Conservation (phyloP, 805 yeast genomes). For the Teunomyces cretensis region DNA sequence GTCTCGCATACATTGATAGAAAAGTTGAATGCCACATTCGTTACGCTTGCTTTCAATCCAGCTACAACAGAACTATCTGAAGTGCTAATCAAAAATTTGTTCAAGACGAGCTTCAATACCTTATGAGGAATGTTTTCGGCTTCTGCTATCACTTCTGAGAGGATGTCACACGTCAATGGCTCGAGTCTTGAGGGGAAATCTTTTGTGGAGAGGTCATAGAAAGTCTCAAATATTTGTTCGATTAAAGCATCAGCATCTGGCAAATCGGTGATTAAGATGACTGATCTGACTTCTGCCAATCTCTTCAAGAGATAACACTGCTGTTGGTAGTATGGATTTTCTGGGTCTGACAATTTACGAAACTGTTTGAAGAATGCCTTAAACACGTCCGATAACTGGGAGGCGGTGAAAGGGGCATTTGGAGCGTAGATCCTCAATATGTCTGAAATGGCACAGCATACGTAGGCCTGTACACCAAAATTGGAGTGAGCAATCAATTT, state of each 20-base stretch:
- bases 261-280: constrained; percentile 72
- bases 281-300: constrained; percentile 72
- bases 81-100: constrained; percentile 48
- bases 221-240: constrained; percentile 54
- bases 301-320: constrained; percentile 64
- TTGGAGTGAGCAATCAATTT: constrained; percentile 64
- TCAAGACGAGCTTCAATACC: constrained; percentile 62
- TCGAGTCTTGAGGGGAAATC: constrained; percentile 55
- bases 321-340: constrained; percentile 61
- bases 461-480: constrained; percentile 64
- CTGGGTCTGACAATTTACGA: constrained; percentile 50
- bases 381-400: constrained; percentile 64
- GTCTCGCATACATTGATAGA: constrained; percentile 66
- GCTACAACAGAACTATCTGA: constrained; percentile 19
- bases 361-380: constrained; percentile 65
- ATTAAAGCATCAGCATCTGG: constrained; percentile 59
- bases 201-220: constrained; percentile 52
- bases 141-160: constrained; percentile 74
- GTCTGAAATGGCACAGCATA: constrained; percentile 75
- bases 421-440: constrained; percentile 80
- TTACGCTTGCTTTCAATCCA: constrained; percentile 12
- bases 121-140: constrained; percentile 59
- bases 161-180: constrained; percentile 64
- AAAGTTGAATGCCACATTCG: constrained; percentile 63
- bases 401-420: constrained; percentile 78